Conservation (phyloP, 306 rosid species). For the Canavalia ensiformis region DNA sequence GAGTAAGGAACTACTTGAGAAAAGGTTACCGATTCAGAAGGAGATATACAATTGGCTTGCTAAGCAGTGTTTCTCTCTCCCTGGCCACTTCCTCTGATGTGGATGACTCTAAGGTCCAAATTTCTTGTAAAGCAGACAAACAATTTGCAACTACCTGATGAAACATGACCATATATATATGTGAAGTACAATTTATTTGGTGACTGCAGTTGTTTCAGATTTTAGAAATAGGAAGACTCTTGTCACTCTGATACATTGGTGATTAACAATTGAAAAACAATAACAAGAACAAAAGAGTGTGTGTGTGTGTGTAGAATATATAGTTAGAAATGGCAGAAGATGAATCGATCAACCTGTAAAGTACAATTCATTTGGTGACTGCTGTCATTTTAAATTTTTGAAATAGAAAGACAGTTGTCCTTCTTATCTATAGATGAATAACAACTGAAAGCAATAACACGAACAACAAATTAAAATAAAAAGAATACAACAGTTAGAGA, state of each 20-base stretch:
- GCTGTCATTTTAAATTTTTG: not conserved
- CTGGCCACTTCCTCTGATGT: conserved; percentile 89
- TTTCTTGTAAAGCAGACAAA: conserved; percentile 94
- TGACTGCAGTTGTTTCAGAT: conserved; percentile 6
- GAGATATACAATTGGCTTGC: conserved; percentile 88
- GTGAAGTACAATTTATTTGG: conserved; percentile 25
- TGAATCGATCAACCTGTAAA: conserved; percentile 35
- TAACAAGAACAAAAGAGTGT: not conserved
- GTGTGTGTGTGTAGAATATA: too few relatives aligned
- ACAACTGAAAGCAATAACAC: conserved; percentile 25
- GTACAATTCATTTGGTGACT: conserved; percentile 35
- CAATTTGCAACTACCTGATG: conserved; percentile 96
- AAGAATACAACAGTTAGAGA: conserved; percentile 2
- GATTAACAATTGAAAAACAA: conserved; percentile 27
- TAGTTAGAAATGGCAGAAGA: not conserved
- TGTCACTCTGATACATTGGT: conserved; percentile 1
- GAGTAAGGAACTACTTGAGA: conserved; percentile 27
- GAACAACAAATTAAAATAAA: not conserved
- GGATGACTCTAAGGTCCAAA: conserved; percentile 90
- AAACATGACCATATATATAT: conserved; percentile 34
- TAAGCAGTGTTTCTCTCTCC: conserved; percentile 91
- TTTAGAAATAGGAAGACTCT: conserved; percentile 20
- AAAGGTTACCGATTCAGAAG: conserved; percentile 78
- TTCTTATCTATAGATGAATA: conserved; percentile 6
- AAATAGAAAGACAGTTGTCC: conserved; percentile 21